phyloP scores from a whole-genome alignment of 139 green algal genomes.

The Tetraselmis striata region DNA sequence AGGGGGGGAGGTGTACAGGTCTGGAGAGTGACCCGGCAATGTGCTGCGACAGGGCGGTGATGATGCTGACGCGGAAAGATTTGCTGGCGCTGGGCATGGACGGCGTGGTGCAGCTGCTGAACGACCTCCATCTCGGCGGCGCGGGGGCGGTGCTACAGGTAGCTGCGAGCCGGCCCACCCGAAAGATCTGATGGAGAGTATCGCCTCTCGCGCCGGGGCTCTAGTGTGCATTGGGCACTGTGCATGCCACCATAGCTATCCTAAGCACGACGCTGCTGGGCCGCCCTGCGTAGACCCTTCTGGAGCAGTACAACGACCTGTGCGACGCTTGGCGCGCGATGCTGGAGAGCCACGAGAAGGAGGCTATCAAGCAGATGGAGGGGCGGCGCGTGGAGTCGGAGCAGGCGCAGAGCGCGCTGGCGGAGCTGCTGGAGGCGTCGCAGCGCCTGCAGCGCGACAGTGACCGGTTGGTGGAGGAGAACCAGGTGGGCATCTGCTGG shows the following conservation, averaged over 20 bases:
- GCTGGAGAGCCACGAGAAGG: not conserved
- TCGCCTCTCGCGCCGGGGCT: too few species aligned
- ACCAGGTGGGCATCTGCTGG: not conserved
- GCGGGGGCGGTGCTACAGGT: not conserved
- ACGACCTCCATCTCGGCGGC: not conserved
- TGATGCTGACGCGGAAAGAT: not conserved
- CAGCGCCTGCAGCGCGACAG: not conserved
- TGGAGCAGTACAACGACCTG: not conserved
- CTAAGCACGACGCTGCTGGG: too few species aligned
- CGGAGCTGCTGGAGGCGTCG: not conserved
- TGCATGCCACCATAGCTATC: too few species aligned
- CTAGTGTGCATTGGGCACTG: too few species aligned
- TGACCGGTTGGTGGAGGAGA: not conserved
- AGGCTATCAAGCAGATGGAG: not conserved
- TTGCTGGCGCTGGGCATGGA: not conserved
- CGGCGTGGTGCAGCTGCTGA: not conserved
- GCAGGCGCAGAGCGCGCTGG: not conserved
- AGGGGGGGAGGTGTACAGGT: too few species aligned
- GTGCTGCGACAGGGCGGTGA: not conserved
- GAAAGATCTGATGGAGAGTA: too few species aligned
- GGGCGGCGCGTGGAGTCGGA: not conserved
- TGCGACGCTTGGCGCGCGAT: not conserved
- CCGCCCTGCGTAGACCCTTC: too few species aligned
- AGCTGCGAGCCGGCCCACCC: too few species aligned
- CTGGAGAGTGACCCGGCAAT: too few species aligned